Percentiles rank a stretch among this genome's conserved stretches.
Evolutionary conservation across 1,284 basidiomycete species (phyloP).

Genomic region (Ganoderma lingzhi): DNA sequence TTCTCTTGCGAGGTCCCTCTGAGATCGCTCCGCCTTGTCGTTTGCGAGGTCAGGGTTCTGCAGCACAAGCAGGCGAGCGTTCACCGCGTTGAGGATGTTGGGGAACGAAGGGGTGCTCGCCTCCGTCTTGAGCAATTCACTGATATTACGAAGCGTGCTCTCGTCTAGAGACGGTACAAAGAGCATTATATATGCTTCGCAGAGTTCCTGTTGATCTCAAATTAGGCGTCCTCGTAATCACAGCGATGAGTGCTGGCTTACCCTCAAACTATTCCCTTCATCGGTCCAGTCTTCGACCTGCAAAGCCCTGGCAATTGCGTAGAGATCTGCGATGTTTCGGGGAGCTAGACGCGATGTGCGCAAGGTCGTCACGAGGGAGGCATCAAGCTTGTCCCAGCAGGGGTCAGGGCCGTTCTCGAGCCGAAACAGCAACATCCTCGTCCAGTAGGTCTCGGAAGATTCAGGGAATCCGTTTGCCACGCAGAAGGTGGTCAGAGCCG

Average conservation of each 20-base stretch:
- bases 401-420: constrained; percentile 36
- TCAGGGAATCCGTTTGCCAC: constrained; percentile 36
- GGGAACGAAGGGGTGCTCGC: constrained; percentile 26
- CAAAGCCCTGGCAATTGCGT: constrained; percentile 39
- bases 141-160: constrained; percentile 17
- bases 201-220: constrained; percentile 21
- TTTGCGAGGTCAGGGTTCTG: background rate
- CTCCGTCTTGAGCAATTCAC: constrained; percentile 15
- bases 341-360: constrained; percentile 25
- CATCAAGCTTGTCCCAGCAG: constrained; percentile 37
- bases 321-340: constrained; percentile 40
- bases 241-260: constrained; percentile 26
- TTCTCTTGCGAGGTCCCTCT: constrained; percentile 42
- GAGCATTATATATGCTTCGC: constrained; percentile 26
- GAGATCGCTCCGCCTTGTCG: background rate
- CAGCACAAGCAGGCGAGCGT: constrained; percentile 15
- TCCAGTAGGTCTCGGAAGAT: constrained; percentile 37
- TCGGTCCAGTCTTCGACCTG: constrained; percentile 48
- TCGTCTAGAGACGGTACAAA: constrained; percentile 25
- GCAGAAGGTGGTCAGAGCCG: constrained; percentile 36
- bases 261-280: constrained; percentile 40
- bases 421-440: constrained; percentile 44
- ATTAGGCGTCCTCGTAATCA: background rate
- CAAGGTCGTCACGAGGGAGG: constrained; percentile 24
- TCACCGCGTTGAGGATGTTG: constrained; percentile 19